A percentile compares a stretch with the other conserved stretches of the same genome.
Evolutionary conservation across 1,139 yeast species (phyloP).

Genomic region (Ogataea hybrid): DNA sequence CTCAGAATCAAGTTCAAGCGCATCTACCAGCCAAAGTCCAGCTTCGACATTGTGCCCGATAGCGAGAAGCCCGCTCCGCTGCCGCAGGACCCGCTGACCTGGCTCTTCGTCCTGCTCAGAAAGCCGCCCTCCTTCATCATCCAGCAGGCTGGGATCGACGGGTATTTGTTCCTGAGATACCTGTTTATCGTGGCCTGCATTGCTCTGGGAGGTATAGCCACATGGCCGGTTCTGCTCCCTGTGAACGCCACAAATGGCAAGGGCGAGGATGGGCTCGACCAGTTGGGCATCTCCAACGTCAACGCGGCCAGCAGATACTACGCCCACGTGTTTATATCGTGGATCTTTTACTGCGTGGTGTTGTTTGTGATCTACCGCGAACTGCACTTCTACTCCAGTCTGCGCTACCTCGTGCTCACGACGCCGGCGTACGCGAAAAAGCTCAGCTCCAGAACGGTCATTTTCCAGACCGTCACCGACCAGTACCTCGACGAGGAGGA

Average conservation of each 20-base stretch:
- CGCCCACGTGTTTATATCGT: conserved; percentile 71
- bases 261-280: conserved; percentile 49
- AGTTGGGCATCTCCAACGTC: conserved; percentile 63
- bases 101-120: conserved; percentile 51
- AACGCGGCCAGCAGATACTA: conserved; percentile 56
- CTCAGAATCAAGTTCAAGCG: conserved; percentile 64
- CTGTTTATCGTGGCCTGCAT: conserved; percentile 60
- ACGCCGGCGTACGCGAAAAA: conserved; percentile 70
- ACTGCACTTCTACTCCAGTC: conserved; percentile 61
- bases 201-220: conserved; percentile 60
- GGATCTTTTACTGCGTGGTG: conserved; percentile 61
- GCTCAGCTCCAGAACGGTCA: conserved; percentile 63
- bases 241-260: conserved; percentile 83
- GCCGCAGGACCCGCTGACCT: conserved; percentile 54
- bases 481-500: conserved; percentile 48
- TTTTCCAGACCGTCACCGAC: conserved; percentile 61
- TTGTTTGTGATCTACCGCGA: conserved; percentile 69
- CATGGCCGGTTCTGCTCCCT: conserved; percentile 81
- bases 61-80: conserved; percentile 49
- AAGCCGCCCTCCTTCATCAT: conserved; percentile 68
- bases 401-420: conserved; percentile 66
- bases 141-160: conserved; percentile 83
- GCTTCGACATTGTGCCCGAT: conserved; percentile 47
- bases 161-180: conserved; percentile 81
- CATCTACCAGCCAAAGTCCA: conserved; percentile 79